phyloP scores from a whole-genome alignment of 2,329 filamentous ascomycete species.

The Herpotrichia juniperi region DNA sequence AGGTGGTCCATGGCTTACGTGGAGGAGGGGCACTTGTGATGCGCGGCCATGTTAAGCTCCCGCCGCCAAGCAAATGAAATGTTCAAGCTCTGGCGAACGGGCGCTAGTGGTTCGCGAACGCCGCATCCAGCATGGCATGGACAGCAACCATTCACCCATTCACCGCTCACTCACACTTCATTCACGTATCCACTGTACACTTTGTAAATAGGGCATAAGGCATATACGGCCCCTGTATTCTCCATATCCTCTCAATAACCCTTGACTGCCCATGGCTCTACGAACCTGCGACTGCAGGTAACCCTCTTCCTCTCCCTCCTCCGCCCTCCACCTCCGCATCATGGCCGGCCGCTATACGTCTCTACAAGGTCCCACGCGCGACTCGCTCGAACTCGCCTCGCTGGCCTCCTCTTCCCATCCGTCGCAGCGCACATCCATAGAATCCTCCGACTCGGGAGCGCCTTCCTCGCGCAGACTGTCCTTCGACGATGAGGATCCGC shows the following conservation, averaged over 20 bases:
- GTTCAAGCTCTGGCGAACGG: slow-evolving; percentile 14
- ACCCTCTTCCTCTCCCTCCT: slow-evolving; percentile 4
- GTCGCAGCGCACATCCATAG: slow-evolving; percentile 69
- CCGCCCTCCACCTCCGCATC: slow-evolving; percentile 17
- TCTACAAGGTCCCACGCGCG: slow-evolving; percentile 63
- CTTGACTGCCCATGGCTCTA: slow-evolving; percentile 33
- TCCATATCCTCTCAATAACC: background rate
- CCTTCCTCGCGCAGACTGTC: slow-evolving; percentile 93
- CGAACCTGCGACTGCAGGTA: slow-evolving; percentile 21
- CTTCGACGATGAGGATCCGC: slow-evolving; percentile 83
- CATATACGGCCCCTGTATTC: background rate
- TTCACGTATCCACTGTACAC: background rate
- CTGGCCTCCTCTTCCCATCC: slow-evolving; percentile 82
- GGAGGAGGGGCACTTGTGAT: background rate
- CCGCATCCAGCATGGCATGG: background rate
- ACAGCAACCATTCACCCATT: slow-evolving; percentile 24
- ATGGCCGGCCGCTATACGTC: slow-evolving; percentile 47
- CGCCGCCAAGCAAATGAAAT: slow-evolving; percentile 6
- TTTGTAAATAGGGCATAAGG: background rate
- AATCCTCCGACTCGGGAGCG: slow-evolving; percentile 80
- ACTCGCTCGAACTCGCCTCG: slow-evolving; percentile 95
- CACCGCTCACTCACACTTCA: slow-evolving; percentile 7
- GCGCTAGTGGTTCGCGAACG: slow-evolving; percentile 23
- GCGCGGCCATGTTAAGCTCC: background rate
- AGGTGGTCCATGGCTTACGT: background rate